Base-by-base conservation (phyloP, 129 eudicot genomes). In the carrot (Daucus carota) region DNA sequence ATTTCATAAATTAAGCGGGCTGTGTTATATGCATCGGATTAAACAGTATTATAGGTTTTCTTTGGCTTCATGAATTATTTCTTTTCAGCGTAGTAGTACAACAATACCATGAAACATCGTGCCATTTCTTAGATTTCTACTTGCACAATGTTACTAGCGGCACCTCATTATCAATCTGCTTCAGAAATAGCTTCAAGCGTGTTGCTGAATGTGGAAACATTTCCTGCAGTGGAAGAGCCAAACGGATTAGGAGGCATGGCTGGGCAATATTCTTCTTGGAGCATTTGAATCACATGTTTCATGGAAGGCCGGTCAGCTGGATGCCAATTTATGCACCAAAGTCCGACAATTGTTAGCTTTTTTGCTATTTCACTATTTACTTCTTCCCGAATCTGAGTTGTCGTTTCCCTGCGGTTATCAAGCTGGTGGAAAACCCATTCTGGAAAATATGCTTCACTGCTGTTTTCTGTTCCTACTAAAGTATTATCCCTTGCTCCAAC, bases 201-300 rank as follows among this genome's bases (percentile, higher is more conserved):
- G 46, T 68, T 68, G 73, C 24, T 38, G 13, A 4, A 8, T 8
- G 63, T 20, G 31, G 46, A 33, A 36, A 17, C 73, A 67, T 68
- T 36, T 36, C 18, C 7, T 38, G 29, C 6, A 69, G 31, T 67
- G 0, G 73, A 26, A 18, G 47, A 69, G 47, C 18, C 38, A 69
- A 38, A 33, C 42, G 38, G 73, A 36, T 40, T 36, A 17, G 47
- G 73, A 8, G 73, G 47, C 0, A 69, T 69, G 15, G 47, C 45
- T 20, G 32, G 47, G 26, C 73, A 69, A 8, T 36, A 0, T 0
- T 32, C 15, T 7, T n/a, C 73, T 68, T 34, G 44, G 28, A 68
- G 46, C 73, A 68, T 68, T 32, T 36, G 67, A 59, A 59, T 59
- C 67, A 24, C 67, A 59, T 68, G 73, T 66, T 66, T 66, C 46